Base-by-base conservation (phyloP, 2,329 filamentous ascomycete genomes). In the Verticillium klebahnii region DNA sequence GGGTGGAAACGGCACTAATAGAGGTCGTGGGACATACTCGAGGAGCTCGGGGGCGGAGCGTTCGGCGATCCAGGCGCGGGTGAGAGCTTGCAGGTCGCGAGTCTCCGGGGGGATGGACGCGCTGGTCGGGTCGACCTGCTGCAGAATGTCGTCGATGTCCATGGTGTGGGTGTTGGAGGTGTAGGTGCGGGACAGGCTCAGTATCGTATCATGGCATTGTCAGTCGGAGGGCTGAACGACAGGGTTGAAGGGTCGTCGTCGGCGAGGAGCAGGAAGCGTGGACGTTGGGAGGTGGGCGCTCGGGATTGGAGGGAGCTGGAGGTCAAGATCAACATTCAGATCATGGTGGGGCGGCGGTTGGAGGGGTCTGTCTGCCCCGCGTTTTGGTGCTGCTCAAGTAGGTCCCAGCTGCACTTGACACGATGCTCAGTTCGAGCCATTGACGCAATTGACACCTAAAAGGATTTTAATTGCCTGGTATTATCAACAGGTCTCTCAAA, bases 51-150 rank as follows among this genome's bases (percentile, higher is more conserved):
- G 92, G 55, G 92, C 89, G 61, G 90, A 91, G 68, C 95, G 87
- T 76, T 99, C 96, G 54, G 94, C 92, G 55, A 97, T 86, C 94
- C 94, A 99, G 69, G 89, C 90, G 70, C 94, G 89, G 68, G 94
- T 97, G 68, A 99, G 80, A 60, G 91, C 87, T 74, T 97, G 93
- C 67, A 98, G 83, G 76, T 98, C 94, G 70, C 87, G 83, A 52
- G 83, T 88, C 68, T 86, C 84, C 59, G 78, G 77, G 2, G 86
- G 85, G 19, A 85, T 74, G 39, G 79, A 74, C 67, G 85, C 78
- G 60, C 78, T 76, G 63, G 79, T 74, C 58, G 84, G 86, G 74
- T 92, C 88, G 68, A 93, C 87, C 70, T 89, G 87, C 69, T 86
- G 86, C 64, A 93, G 83, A 67, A 93, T 92, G 72, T 93, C 90